Percentiles rank a stretch among this genome's conserved stretches.
Evolutionary conservation across 1,284 basidiomycete species (phyloP).

Genomic region (Leccinum huronense): DNA sequence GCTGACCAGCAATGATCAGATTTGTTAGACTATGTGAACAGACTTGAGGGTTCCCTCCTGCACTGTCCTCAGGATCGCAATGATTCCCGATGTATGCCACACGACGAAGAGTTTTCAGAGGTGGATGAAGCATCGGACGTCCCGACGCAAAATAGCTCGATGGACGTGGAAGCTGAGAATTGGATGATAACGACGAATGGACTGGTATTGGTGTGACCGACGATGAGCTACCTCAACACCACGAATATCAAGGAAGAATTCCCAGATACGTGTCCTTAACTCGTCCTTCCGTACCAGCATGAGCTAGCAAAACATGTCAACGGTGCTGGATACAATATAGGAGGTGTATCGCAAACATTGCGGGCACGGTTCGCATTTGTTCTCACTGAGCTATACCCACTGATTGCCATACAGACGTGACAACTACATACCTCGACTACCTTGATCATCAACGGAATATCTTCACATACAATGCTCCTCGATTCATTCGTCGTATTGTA

Average conservation of each 20-base stretch:
- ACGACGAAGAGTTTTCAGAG: constrained; percentile 34
- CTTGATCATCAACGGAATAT: constrained; percentile 81
- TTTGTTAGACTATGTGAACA: constrained; percentile 51
- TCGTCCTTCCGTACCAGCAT: constrained; percentile 47
- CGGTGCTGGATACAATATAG: constrained; percentile 78
- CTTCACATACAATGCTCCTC: constrained; percentile 78
- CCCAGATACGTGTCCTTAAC: not conserved
- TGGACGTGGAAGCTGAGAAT: constrained; percentile 11
- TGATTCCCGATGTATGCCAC: not conserved
- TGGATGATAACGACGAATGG: constrained; percentile 22
- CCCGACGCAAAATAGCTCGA: constrained; percentile 5
- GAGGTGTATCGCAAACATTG: constrained; percentile 76
- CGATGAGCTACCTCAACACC: constrained; percentile 18
- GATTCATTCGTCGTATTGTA: constrained; percentile 93
- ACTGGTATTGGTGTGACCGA: constrained; percentile 22
- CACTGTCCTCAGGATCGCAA: not conserved
- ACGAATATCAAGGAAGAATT: constrained; percentile 1
- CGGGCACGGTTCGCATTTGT: constrained; percentile 66
- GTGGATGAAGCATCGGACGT: constrained; percentile 27
- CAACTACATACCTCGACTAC: constrained; percentile 66
- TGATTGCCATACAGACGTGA: constrained; percentile 60
- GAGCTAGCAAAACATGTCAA: constrained; percentile 88
- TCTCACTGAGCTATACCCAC: not conserved
- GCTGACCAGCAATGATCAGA: constrained; percentile 35
- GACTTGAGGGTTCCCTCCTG: constrained; percentile 20